These are phyloP conservation scores for Cryphonectria carpinicola DNA, from an alignment of 2,329 filamentous ascomycete genomes.

Conservation along the genomic window DNA sequence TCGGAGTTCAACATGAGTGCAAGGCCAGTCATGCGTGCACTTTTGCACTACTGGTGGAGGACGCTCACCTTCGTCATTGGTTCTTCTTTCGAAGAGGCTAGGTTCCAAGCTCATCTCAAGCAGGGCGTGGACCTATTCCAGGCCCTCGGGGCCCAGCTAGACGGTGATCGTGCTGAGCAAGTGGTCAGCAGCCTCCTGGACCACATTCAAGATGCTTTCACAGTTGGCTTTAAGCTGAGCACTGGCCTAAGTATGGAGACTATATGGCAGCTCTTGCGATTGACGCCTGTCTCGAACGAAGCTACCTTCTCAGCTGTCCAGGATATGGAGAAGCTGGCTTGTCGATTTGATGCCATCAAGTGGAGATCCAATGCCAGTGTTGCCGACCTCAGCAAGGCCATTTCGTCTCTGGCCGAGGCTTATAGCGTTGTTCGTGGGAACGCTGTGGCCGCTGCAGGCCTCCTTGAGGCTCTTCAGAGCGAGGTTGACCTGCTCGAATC, in stretches of 20 bases:
- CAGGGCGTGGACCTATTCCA: slow-evolving; percentile 52
- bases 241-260: slow-evolving; percentile 80
- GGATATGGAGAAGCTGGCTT: slow-evolving; percentile 59
- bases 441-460: slow-evolving; percentile 46
- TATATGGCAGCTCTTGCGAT: slow-evolving; percentile 75
- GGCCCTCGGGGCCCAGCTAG: slow-evolving; percentile 35
- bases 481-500: slow-evolving; percentile 59
- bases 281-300: slow-evolving; percentile 56
- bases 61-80: slow-evolving; percentile 54
- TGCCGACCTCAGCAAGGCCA: slow-evolving; percentile 55
- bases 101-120: slow-evolving; percentile 65
- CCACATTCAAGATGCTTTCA: slow-evolving; percentile 61
- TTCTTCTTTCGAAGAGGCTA: slow-evolving; percentile 61
- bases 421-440: slow-evolving; percentile 59
- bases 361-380: slow-evolving; percentile 61
- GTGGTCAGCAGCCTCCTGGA: slow-evolving; percentile 47
- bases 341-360: slow-evolving; percentile 62
- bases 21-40: slow-evolving; percentile 39
- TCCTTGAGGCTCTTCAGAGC: slow-evolving; percentile 53
- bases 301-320: slow-evolving; percentile 50
- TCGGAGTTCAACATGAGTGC: slow-evolving; percentile 38
- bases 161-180: slow-evolving; percentile 37
- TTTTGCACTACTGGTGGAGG: slow-evolving; percentile 59
- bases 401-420: slow-evolving; percentile 57
- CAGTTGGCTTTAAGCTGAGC: slow-evolving; percentile 70